These are phyloP conservation scores for Trichoderma brevicompactum DNA, from an alignment of 2,329 filamentous ascomycete species.

Conservation along the genomic window DNA sequence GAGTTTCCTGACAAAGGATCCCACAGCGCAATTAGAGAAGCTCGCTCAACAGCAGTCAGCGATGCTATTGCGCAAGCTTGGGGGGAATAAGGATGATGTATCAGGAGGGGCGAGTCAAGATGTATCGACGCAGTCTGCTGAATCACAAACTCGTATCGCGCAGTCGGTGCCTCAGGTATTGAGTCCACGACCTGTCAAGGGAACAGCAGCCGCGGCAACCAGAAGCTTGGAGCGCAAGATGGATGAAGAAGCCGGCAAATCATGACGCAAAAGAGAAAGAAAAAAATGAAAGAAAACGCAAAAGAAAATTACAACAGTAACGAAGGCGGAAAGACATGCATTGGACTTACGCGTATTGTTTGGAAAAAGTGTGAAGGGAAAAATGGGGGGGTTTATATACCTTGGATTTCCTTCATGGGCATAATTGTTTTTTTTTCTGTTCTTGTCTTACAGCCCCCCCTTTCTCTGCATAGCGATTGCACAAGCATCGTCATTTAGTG, in stretches of 20 bases:
- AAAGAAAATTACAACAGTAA: slow-evolving; percentile 23
- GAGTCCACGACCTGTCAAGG: slow-evolving; percentile 51
- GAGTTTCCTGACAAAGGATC: slow-evolving; percentile 63
- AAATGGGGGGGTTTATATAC: slow-evolving; percentile 10
- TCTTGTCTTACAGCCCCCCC: background rate
- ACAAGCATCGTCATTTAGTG: slow-evolving; percentile 18
- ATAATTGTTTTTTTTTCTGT: slow-evolving; percentile 19
- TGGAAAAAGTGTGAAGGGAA: slow-evolving; percentile 1
- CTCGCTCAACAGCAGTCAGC: slow-evolving; percentile 69
- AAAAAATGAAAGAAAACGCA: background rate
- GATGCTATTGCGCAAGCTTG: slow-evolving; percentile 60
- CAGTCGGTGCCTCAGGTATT: slow-evolving; percentile 40
- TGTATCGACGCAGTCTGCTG: slow-evolving; percentile 51
- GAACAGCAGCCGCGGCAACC: slow-evolving; percentile 37
- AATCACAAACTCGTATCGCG: slow-evolving; percentile 37
- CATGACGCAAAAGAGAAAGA: background rate
- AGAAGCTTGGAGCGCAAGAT: slow-evolving; percentile 44
- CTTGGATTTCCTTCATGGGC: slow-evolving; percentile 15
- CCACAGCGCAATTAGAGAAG: slow-evolving; percentile 69
- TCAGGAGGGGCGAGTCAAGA: slow-evolving; percentile 43
- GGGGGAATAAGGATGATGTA: slow-evolving; percentile 39
- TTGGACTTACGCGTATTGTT: slow-evolving; percentile 9
- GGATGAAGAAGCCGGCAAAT: slow-evolving; percentile 17
- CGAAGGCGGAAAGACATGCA: slow-evolving; percentile 8
- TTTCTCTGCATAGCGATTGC: slow-evolving; percentile 24